A percentile compares a stretch with the other conserved stretches of the same genome.
These are phyloP conservation scores for Galeopsis tetrahit DNA, from an alignment of 257 asterid genomes.

Conservation along the genomic window DNA sequence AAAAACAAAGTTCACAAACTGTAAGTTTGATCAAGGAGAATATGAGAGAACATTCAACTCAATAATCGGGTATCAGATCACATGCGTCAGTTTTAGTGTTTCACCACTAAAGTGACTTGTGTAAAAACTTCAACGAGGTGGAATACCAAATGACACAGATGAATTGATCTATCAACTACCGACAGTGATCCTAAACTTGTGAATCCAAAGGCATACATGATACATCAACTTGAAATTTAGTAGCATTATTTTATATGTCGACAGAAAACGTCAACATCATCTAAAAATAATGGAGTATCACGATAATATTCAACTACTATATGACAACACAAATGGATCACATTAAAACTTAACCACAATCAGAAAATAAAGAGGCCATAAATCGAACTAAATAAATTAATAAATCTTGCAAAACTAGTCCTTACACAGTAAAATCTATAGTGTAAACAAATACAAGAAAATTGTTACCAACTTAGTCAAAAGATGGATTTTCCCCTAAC, in stretches of 20 bases:
- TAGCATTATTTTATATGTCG: neutral
- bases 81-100: no score
- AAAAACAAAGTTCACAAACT: neutral
- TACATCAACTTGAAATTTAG: neutral
- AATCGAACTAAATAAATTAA: conserved; percentile 30
- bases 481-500: conserved; percentile 26
- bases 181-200: neutral
- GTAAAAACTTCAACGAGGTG: no score
- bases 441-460: conserved; percentile 27
- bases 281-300: neutral
- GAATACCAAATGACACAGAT: no score
- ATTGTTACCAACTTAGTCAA: conserved; percentile 20
- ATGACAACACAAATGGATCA: neutral
- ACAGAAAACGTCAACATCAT: neutral
- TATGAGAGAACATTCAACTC: neutral
- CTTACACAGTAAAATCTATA: conserved; percentile 28
- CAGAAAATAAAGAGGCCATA: conserved; percentile 7
- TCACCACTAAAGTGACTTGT: no score
- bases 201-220: conserved; percentile 7
- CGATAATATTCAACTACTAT: neutral
- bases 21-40: neutral
- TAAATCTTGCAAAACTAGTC: conserved; percentile 27
- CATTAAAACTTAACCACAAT: neutral
- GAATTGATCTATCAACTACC: neutral
- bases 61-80: no score